Evolutionary conservation across 1,139 yeast species (phyloP).

Genomic region (Lipomyces yarrowii): DNA sequence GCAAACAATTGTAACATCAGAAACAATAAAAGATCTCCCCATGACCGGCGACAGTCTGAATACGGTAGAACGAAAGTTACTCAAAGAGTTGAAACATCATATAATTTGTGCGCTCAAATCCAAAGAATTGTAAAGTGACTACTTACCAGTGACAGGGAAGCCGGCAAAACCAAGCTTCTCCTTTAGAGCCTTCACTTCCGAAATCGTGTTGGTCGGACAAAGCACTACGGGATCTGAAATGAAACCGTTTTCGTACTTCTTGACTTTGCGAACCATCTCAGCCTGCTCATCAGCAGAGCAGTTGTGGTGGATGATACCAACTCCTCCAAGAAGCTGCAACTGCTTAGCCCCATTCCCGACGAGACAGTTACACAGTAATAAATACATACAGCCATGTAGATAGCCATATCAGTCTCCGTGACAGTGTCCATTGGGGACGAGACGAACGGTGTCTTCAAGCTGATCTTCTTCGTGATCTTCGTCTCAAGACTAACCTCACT

Average conservation of each 20-base stretch:
- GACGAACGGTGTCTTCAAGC: constrained; percentile 90
- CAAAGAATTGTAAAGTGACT: constrained; percentile 17
- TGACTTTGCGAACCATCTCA: constrained; percentile 94
- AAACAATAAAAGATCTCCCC: constrained; percentile 23
- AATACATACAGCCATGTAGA: constrained; percentile 73
- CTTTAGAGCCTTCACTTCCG: constrained; percentile 75
- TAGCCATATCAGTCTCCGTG: constrained; percentile 97
- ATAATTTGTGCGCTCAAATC: constrained; percentile 22
- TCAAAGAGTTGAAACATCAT: constrained; percentile 56
- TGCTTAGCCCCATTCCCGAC: background rate
- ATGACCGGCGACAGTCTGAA: constrained; percentile 31
- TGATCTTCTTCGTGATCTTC: constrained; percentile 85
- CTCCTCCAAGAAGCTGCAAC: constrained; percentile 83
- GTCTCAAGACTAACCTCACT: constrained; percentile 76
- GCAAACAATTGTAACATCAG: background rate
- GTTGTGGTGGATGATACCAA: constrained; percentile 98
- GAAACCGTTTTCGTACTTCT: constrained; percentile 96
- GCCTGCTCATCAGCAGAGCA: constrained; percentile 97
- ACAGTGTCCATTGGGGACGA: constrained; percentile 99
- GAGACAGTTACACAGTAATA: background rate
- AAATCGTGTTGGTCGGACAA: constrained; percentile 73
- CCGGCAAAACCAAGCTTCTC: constrained; percentile 86
- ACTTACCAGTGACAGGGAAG: constrained; percentile 99
- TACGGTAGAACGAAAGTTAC: constrained; percentile 99
- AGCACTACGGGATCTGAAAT: constrained; percentile 92